Conservation (phyloP, 768 basidiomycete genomes). For the Lactarius sp. region DNA sequence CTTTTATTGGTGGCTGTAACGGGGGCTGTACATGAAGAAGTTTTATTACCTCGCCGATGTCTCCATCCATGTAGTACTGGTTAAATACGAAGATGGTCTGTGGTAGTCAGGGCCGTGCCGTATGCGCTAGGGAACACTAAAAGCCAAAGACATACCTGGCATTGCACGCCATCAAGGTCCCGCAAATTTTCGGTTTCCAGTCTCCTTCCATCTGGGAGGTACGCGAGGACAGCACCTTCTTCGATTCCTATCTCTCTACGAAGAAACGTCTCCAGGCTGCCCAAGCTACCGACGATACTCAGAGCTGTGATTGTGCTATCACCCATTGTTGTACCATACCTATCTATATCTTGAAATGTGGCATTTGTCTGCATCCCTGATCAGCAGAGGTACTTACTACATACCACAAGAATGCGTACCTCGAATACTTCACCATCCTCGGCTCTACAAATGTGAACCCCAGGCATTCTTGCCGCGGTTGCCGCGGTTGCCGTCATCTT, state of each 20-base stretch:
- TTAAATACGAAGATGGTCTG: constrained; percentile 81
- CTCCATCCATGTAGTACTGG: constrained; percentile 68
- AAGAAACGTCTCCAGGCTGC: constrained; percentile 63
- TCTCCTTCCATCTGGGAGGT: constrained; percentile 72
- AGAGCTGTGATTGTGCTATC: background rate
- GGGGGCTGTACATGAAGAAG: constrained; percentile 54
- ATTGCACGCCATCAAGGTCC: constrained; percentile 65
- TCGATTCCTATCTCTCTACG: constrained; percentile 67
- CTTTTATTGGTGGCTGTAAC: constrained; percentile 64
- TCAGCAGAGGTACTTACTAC: background rate
- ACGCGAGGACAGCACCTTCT: constrained; percentile 64
- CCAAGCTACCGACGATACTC: constrained; percentile 40
- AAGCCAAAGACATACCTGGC: constrained; percentile 47
- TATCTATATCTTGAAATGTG: constrained; percentile 69
- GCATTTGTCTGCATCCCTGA: constrained; percentile 44
- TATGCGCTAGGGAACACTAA: background rate
- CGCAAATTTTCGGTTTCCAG: constrained; percentile 69
- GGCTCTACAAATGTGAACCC: constrained; percentile 37
- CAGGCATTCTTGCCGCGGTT: background rate
- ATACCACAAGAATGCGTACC: constrained; percentile 21
- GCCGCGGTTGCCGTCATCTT: background rate
- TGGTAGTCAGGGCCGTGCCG: background rate
- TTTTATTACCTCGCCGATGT: constrained; percentile 56
- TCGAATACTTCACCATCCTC: constrained; percentile 38
- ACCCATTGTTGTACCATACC: constrained; percentile 38